A percentile compares a stretch with the other conserved stretches of the same genome.
Evolutionary conservation across 2,329 filamentous ascomycete species (phyloP).

Genomic region (Onygenales sp.): DNA sequence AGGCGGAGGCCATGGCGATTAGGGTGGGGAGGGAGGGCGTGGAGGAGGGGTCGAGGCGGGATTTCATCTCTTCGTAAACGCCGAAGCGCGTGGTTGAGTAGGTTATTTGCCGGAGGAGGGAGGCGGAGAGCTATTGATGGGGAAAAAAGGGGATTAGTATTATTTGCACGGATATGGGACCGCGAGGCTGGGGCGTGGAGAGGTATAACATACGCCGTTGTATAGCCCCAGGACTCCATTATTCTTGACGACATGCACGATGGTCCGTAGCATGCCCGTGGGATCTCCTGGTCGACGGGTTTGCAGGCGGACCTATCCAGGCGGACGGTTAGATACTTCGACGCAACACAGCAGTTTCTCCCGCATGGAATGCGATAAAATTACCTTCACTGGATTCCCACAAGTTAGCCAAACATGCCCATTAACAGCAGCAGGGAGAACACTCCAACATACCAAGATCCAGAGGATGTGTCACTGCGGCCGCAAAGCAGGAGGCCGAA

Average conservation of each 20-base stretch:
- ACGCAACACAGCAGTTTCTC: not conserved
- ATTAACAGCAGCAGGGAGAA: not conserved
- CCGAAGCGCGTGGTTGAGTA: constrained; percentile 96
- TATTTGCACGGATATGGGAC: not conserved
- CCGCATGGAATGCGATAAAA: not conserved
- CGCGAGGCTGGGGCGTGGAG: not conserved
- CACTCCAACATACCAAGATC: constrained; percentile 62
- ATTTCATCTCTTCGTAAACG: constrained; percentile 89
- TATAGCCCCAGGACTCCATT: constrained; percentile 78
- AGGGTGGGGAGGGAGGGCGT: constrained; percentile 65
- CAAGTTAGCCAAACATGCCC: constrained; percentile 14
- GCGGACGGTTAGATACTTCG: constrained; percentile 3
- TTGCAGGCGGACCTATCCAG: constrained; percentile 68
- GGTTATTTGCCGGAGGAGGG: constrained; percentile 83
- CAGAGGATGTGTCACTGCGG: constrained; percentile 83
- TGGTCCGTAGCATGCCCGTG: constrained; percentile 75
- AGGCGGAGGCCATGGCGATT: constrained; percentile 69
- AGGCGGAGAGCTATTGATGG: constrained; percentile 61
- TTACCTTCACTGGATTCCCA: constrained; percentile 44
- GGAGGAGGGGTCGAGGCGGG: constrained; percentile 46
- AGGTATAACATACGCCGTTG: constrained; percentile 53
- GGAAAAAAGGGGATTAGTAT: not conserved
- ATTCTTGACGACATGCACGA: constrained; percentile 66
- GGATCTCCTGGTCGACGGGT: constrained; percentile 67
- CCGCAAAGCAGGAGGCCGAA: constrained; percentile 84